phyloP scores from a whole-genome alignment of 1,284 basidiomycete species.

The Boletus calvinii region DNA sequence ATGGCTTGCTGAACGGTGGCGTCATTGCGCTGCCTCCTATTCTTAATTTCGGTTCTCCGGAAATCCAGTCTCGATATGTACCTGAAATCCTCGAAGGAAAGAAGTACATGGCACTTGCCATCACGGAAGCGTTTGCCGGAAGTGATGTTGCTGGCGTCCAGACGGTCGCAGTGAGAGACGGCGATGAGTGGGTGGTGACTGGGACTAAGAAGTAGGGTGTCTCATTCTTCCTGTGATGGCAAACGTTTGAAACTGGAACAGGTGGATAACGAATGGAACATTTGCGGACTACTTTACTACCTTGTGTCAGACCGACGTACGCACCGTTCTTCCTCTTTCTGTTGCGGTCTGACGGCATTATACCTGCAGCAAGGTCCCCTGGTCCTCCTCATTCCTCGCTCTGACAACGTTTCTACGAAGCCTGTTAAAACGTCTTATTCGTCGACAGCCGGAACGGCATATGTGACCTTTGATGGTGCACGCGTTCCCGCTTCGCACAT shows the following conservation, averaged over 20 bases:
- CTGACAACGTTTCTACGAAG: slow-evolving; percentile 83
- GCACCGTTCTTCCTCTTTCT: neutral
- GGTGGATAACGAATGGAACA: slow-evolving; percentile 93
- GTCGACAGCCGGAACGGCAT: slow-evolving; percentile 84
- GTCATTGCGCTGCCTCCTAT: slow-evolving; percentile 86
- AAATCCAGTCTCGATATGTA: slow-evolving; percentile 70
- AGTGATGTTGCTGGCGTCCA: slow-evolving; percentile 85
- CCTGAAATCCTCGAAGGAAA: slow-evolving; percentile 73
- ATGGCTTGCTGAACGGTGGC: slow-evolving; percentile 79
- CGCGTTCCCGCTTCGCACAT: slow-evolving; percentile 86
- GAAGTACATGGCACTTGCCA: slow-evolving; percentile 75
- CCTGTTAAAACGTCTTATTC: slow-evolving; percentile 92
- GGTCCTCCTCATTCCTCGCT: slow-evolving; percentile 82
- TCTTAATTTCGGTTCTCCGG: slow-evolving; percentile 83
- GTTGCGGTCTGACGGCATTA: slow-evolving; percentile 6
- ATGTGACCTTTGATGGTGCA: slow-evolving; percentile 88
- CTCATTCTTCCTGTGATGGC: neutral
- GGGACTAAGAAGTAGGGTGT: slow-evolving; percentile 75
- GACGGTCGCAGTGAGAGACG: slow-evolving; percentile 83
- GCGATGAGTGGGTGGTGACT: slow-evolving; percentile 82
- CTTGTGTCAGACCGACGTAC: slow-evolving; percentile 65
- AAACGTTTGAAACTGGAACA: slow-evolving; percentile 25
- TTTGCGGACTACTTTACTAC: slow-evolving; percentile 83
- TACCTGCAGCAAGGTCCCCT: slow-evolving; percentile 69
- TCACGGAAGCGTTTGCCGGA: slow-evolving; percentile 87